phyloP scores from a whole-genome alignment of 345 rosid genomes.

The Abelmoschus esculentus region DNA sequence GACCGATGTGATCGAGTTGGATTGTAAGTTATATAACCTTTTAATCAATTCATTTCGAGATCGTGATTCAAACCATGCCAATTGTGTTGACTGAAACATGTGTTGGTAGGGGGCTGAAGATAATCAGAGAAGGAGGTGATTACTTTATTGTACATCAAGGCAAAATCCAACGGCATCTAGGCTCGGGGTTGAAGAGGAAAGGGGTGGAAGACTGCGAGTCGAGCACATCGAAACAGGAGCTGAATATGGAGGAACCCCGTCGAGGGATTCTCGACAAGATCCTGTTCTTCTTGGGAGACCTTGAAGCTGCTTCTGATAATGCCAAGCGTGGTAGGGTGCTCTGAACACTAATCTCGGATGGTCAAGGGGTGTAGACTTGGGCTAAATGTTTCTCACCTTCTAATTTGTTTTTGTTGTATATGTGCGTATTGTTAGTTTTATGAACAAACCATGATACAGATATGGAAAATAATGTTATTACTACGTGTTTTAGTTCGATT shows the following conservation, averaged over 20 bases:
- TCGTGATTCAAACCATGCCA: background rate
- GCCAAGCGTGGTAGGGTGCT: background rate
- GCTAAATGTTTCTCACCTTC: background rate
- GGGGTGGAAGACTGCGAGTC: background rate
- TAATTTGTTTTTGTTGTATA: background rate
- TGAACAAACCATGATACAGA: background rate
- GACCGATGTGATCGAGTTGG: constrained; percentile 56
- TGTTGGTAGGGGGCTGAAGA: constrained; percentile 39
- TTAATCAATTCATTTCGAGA: background rate
- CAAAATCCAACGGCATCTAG: constrained; percentile 41
- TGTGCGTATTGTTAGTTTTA: background rate
- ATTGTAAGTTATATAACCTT: constrained; percentile 11
- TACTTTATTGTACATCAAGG: constrained; percentile 53
- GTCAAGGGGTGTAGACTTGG: background rate
- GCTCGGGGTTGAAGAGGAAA: constrained; percentile 29
- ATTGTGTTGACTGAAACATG: background rate
- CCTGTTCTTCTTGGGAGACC: constrained; percentile 45
- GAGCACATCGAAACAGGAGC: background rate
- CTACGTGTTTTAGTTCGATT: background rate
- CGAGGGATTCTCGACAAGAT: constrained; percentile 40
- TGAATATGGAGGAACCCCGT: constrained; percentile 16
- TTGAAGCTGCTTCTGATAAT: background rate
- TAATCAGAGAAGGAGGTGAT: constrained; percentile 47
- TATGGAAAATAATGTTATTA: background rate
- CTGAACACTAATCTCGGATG: background rate